These are phyloP conservation scores for Stenogyne calaminthoides DNA, from an alignment of 305 asterid genomes.

Conservation along the genomic window DNA sequence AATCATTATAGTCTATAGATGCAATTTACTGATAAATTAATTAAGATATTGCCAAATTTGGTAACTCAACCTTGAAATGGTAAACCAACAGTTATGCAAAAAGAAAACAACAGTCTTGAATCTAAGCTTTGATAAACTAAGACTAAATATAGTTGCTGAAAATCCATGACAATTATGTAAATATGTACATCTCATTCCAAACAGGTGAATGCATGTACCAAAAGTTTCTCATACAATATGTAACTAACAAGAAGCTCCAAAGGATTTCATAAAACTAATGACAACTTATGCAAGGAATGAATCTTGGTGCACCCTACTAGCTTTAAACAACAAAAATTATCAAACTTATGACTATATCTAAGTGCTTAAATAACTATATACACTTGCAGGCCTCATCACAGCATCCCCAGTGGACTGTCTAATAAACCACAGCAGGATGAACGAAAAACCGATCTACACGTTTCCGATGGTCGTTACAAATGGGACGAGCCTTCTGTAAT, in stretches of 20 bases:
- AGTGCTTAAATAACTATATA: slow-evolving; percentile 39
- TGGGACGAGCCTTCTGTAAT: slow-evolving; percentile 88
- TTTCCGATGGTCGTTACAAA: slow-evolving; percentile 85
- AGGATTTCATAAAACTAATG: slow-evolving; percentile 28
- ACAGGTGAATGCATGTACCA: slow-evolving; percentile 36
- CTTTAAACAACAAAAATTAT: slow-evolving; percentile 38
- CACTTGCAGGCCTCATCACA: slow-evolving; percentile 37
- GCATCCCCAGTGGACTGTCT: slow-evolving; percentile 32
- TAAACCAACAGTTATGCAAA: too few relatives aligned
- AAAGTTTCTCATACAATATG: slow-evolving; percentile 31
- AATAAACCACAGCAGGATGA: slow-evolving; percentile 33
- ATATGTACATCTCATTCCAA: slow-evolving; percentile 44
- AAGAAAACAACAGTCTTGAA: neutral
- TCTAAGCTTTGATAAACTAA: slow-evolving; percentile 7
- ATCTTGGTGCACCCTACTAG: slow-evolving; percentile 32
- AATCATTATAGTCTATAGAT: too few relatives aligned
- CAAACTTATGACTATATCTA: slow-evolving; percentile 43
- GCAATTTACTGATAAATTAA: too few relatives aligned
- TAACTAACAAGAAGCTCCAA: slow-evolving; percentile 30
- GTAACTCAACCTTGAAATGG: too few relatives aligned
- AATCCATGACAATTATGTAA: slow-evolving; percentile 14
- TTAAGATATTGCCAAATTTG: too few relatives aligned
- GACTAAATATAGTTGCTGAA: neutral
- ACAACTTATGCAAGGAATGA: slow-evolving; percentile 27
- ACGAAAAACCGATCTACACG: slow-evolving; percentile 34